A percentile compares a stretch with the other conserved stretches of the same genome.
These are phyloP conservation scores for Mortierella sp. DNA, from an alignment of 371 early-diverging fungal genomes.

Conservation along the genomic window DNA sequence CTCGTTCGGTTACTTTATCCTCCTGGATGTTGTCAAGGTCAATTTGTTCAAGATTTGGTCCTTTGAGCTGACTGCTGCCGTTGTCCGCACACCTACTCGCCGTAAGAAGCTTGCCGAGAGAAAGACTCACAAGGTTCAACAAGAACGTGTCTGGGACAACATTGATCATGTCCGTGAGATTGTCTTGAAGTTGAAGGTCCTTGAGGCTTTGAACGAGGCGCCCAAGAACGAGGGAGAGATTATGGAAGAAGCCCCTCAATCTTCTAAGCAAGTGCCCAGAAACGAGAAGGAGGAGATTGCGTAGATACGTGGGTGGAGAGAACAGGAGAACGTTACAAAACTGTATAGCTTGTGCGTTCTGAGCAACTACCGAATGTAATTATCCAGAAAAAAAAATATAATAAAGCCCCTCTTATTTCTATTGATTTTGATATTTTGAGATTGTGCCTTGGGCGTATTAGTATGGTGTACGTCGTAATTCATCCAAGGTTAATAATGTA, in stretches of 20 bases:
- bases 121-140: constrained; percentile 54
- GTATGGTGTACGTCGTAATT: too few relatives aligned
- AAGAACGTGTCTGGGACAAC: constrained; percentile 33
- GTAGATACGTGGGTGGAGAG: background rate
- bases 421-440: too few relatives aligned
- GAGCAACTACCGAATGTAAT: background rate
- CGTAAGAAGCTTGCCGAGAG: constrained; percentile 65
- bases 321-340: background rate
- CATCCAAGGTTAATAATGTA: too few relatives aligned
- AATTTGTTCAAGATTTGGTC: constrained; percentile 75
- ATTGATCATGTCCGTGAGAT: constrained; percentile 45
- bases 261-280: too few relatives aligned
- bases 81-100: constrained; percentile 76
- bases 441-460: too few relatives aligned
- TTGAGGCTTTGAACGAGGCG: constrained; percentile 37
- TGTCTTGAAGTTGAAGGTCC: constrained; percentile 32
- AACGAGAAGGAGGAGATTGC: background rate
- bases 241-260: constrained; percentile 4
- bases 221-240: constrained; percentile 11
- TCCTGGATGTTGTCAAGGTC: constrained; percentile 86
- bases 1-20: constrained; percentile 71
- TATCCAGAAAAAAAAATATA: background rate
- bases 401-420: too few relatives aligned
- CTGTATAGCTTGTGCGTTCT: too few relatives aligned
- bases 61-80: constrained; percentile 75